Percentiles rank a stretch among this genome's conserved stretches.
Conservation (phyloP, 257 asterid species). For the Schizonepeta tenuifolia region DNA sequence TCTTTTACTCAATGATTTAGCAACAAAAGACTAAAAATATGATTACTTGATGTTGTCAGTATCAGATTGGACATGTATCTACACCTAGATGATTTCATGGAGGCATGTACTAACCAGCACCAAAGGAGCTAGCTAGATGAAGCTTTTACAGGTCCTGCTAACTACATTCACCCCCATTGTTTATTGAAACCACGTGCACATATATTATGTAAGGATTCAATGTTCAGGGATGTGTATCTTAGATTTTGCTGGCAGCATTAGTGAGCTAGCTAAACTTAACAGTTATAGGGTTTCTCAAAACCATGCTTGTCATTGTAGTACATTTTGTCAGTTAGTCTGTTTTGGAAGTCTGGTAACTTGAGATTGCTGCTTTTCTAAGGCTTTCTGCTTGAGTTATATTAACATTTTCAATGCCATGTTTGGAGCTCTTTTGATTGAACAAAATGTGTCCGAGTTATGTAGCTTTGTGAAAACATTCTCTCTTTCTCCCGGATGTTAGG, state of each 20-base stretch:
- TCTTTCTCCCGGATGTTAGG: too few relatives aligned
- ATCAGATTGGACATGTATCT: constrained; percentile 36
- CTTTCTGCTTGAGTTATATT: neutral
- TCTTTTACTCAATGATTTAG: neutral
- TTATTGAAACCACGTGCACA: constrained; percentile 19
- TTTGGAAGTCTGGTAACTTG: neutral
- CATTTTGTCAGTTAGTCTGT: too few relatives aligned
- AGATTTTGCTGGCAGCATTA: neutral
- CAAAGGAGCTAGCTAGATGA: constrained; percentile 19
- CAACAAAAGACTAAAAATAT: neutral
- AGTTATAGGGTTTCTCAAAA: neutral
- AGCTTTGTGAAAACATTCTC: too few relatives aligned
- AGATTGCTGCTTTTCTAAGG: neutral
- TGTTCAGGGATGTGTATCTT: neutral
- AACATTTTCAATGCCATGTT: too few relatives aligned
- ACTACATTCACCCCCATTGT: constrained; percentile 18
- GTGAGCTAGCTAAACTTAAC: neutral
- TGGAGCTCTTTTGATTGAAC: too few relatives aligned
- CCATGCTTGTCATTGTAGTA: too few relatives aligned
- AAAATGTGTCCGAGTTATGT: too few relatives aligned
- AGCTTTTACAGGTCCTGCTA: constrained; percentile 5
- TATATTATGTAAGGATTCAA: neutral
- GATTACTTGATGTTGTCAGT: neutral
- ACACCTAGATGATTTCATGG: constrained; percentile 41
- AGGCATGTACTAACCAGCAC: constrained; percentile 2